A percentile compares a stretch with the other conserved stretches of the same genome.
Evolutionary conservation across 257 asterid species (phyloP).

Genomic region (Coffea canephora): DNA sequence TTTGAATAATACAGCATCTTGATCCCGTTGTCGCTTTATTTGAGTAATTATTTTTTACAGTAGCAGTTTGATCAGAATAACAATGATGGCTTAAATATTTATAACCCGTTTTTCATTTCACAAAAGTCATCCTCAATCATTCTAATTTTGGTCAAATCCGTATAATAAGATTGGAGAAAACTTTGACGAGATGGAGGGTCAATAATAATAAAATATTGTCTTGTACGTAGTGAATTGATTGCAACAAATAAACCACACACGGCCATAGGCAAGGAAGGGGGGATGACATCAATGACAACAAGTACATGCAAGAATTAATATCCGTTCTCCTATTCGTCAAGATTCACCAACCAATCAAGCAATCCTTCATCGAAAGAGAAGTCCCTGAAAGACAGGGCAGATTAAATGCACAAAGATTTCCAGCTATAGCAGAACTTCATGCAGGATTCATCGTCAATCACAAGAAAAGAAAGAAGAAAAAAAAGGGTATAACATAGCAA

Average conservation of each 20-base stretch:
- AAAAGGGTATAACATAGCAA: neutral
- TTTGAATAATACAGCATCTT: neutral
- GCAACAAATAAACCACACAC: no score
- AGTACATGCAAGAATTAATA: neutral
- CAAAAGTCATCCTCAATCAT: neutral
- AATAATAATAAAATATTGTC: neutral
- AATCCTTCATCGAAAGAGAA: neutral
- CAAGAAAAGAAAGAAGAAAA: neutral
- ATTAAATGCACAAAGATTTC: neutral
- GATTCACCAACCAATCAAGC: neutral
- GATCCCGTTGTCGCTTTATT: neutral
- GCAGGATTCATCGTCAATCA: neutral
- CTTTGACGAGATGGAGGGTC: neutral
- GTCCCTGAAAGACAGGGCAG: neutral
- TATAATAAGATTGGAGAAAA: neutral
- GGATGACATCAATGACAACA: neutral
- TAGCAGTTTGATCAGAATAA: neutral
- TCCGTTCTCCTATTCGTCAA: neutral
- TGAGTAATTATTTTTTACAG: no score
- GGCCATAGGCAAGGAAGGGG: neutral
- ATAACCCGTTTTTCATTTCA: neutral
- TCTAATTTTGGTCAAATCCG: neutral
- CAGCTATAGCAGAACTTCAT: neutral
- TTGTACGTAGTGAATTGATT: no score
- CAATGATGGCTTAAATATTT: neutral